These are phyloP conservation scores for Williopsis jadinii DNA, from an alignment of 1,139 yeast genomes.

Conservation along the genomic window DNA sequence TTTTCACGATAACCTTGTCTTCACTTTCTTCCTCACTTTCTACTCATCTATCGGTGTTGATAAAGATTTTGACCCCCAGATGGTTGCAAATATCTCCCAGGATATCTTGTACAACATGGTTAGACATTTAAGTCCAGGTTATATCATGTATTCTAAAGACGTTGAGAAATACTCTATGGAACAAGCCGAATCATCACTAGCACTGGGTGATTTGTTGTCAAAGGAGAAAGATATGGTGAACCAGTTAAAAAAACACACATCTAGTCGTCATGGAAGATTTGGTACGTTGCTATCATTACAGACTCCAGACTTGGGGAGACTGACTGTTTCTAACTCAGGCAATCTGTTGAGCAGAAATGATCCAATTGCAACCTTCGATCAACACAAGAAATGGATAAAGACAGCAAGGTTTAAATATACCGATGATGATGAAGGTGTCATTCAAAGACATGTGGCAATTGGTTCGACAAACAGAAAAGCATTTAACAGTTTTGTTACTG, in stretches of 20 bases:
- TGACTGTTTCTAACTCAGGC: slow-evolving; percentile 74
- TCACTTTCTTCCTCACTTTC: slow-evolving; percentile 63
- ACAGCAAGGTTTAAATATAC: slow-evolving; percentile 37
- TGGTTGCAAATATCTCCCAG: slow-evolving; percentile 56
- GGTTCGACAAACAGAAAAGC: slow-evolving; percentile 27
- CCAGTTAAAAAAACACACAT: slow-evolving; percentile 42
- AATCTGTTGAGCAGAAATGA: slow-evolving; percentile 43
- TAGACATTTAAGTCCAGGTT: slow-evolving; percentile 44
- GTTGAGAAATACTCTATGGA: neutral
- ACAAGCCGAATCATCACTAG: slow-evolving; percentile 14
- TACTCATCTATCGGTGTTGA: slow-evolving; percentile 50
- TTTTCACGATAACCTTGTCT: slow-evolving; percentile 62
- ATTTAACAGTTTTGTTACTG: slow-evolving; percentile 42
- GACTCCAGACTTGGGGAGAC: slow-evolving; percentile 45
- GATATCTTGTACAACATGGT: slow-evolving; percentile 65
- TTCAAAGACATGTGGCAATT: slow-evolving; percentile 24
- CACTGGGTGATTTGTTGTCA: slow-evolving; percentile 46
- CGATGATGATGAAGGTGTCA: slow-evolving; percentile 36
- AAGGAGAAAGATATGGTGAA: slow-evolving; percentile 52
- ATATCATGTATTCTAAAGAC: slow-evolving; percentile 9
- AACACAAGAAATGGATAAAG: slow-evolving; percentile 59
- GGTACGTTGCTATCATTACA: slow-evolving; percentile 78
- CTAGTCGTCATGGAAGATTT: slow-evolving; percentile 83
- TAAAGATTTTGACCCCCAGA: slow-evolving; percentile 50
- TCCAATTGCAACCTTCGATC: slow-evolving; percentile 55